phyloP scores from a whole-genome alignment of 2,329 filamentous ascomycete species.

The Paradendryphiella salina region DNA sequence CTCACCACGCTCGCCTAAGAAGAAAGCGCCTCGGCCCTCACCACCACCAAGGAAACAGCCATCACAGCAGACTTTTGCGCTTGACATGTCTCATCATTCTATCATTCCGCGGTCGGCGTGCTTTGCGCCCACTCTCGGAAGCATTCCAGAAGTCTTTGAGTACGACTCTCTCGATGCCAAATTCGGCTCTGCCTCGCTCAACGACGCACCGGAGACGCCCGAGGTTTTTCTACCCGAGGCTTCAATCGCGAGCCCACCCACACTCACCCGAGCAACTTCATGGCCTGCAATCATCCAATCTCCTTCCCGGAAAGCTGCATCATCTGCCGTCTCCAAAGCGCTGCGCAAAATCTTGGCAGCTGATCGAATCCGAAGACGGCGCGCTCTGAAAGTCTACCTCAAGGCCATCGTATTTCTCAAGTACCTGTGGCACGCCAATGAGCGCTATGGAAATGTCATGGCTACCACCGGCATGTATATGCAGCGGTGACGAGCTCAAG shows the following conservation, averaged over 20 bases:
- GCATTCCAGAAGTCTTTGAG: conserved; percentile 33
- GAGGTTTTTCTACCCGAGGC: conserved; percentile 30
- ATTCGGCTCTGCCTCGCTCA: conserved; percentile 17
- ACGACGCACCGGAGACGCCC: conserved; percentile 19
- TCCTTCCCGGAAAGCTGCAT: conserved; percentile 22
- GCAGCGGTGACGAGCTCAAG: conserved; percentile 20
- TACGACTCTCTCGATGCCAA: conserved; percentile 22
- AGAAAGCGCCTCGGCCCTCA: conserved; percentile 9
- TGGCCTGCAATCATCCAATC: conserved; percentile 29
- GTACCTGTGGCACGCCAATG: conserved; percentile 28
- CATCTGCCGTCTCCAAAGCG: conserved; percentile 24
- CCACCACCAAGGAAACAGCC: conserved; percentile 6
- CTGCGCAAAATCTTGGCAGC: conserved; percentile 31
- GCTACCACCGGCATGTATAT: conserved; percentile 33
- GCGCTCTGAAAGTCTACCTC: conserved; percentile 27
- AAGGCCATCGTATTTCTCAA: conserved; percentile 32
- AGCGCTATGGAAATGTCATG: conserved; percentile 34
- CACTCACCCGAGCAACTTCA: conserved; percentile 22
- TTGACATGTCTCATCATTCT: conserved; percentile 21
- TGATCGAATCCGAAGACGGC: conserved; percentile 25
- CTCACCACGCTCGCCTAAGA: conserved; percentile 20
- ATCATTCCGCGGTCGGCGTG: conserved; percentile 24
- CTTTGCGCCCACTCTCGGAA: conserved; percentile 32
- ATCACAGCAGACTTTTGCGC: conserved; percentile 6
- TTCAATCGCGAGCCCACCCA: conserved; percentile 20